phyloP scores from a whole-genome alignment of 257 asterid species.

The Echites panduratus region DNA sequence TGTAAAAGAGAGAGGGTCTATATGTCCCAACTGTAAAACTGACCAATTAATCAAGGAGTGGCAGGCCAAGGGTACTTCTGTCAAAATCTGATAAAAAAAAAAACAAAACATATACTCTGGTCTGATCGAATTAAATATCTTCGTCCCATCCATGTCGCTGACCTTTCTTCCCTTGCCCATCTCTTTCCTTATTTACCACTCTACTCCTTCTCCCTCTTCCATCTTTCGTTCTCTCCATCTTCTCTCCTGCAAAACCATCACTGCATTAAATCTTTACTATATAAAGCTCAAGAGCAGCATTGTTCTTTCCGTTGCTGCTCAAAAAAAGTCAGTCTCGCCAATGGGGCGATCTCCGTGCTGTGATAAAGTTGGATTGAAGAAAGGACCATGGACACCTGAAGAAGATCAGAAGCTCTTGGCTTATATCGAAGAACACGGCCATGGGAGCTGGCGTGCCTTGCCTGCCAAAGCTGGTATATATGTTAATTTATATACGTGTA shows the following conservation, averaged over 20 bases:
- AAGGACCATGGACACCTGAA: constrained; percentile 97
- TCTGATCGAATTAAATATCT: constrained; percentile 28
- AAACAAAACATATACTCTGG: constrained; percentile 14
- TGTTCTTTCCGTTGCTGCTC: constrained; percentile 7
- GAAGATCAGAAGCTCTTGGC: constrained; percentile 87
- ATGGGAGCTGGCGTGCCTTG: constrained; percentile 94
- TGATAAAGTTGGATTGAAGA: constrained; percentile 75
- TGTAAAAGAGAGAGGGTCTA: too few species aligned
- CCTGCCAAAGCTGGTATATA: constrained; percentile 93
- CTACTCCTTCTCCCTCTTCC: constrained; percentile 3
- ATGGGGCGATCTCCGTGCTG: constrained; percentile 97
- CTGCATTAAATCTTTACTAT: constrained; percentile 8
- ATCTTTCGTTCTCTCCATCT: not conserved
- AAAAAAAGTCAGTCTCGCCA: constrained; percentile 3
- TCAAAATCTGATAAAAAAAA: not conserved
- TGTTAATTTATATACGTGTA: too few species aligned
- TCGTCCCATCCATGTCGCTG: constrained; percentile 57
- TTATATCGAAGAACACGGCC: constrained; percentile 81
- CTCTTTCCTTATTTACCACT: constrained; percentile 28
- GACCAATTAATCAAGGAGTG: not conserved
- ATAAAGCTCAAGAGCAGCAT: constrained; percentile 13
- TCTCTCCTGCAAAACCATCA: too few species aligned
- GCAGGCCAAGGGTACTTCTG: constrained; percentile 4
- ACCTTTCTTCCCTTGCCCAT: constrained; percentile 34
- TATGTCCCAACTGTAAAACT: not conserved